Percentiles rank a stretch among this genome's conserved stretches.
Conservation (phyloP, 2,329 filamentous ascomycete genomes). For the Chlorencoelia australis region DNA sequence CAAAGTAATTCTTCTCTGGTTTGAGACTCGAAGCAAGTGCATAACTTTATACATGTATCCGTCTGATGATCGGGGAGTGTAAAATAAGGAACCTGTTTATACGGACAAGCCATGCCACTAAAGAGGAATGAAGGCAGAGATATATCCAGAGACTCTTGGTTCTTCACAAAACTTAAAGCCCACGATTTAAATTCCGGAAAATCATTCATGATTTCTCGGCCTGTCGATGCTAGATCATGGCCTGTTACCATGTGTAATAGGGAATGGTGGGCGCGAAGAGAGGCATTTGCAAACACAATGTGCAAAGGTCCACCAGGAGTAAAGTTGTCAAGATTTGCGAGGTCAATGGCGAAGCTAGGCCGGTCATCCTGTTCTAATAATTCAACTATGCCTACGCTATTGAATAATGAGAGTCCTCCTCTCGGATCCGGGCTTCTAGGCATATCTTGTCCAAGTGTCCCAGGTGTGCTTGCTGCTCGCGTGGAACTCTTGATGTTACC, state of each 20-base stretch:
- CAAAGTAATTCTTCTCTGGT: too few species aligned
- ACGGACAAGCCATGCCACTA: constrained; percentile 51
- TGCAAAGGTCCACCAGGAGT: constrained; percentile 41
- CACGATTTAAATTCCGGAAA: constrained; percentile 60
- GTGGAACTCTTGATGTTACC: constrained; percentile 41
- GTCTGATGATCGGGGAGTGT: too few species aligned
- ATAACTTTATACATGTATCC: too few species aligned
- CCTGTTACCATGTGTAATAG: constrained; percentile 23
- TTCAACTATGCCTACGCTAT: constrained; percentile 58
- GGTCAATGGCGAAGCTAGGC: constrained; percentile 66
- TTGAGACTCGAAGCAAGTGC: too few species aligned
- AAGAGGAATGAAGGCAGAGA: constrained; percentile 47
- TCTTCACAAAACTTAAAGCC: constrained; percentile 47
- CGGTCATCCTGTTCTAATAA: constrained; percentile 67
- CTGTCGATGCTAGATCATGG: constrained; percentile 21
- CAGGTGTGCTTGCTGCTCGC: constrained; percentile 40
- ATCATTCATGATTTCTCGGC: constrained; percentile 33
- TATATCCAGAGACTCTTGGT: constrained; percentile 42
- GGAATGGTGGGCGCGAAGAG: constrained; percentile 41
- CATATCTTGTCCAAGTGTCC: too few species aligned
- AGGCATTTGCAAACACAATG: constrained; percentile 58
- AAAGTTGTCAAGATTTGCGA: constrained; percentile 47
- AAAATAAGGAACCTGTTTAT: too few species aligned
- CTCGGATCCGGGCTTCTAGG: constrained; percentile 42
- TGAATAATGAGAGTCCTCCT: constrained; percentile 44